Evolutionary conservation across 1,139 yeast species (phyloP), one percentile per base, ranked within the genome.

Genomic region (Protomyces macrosporus): DNA sequence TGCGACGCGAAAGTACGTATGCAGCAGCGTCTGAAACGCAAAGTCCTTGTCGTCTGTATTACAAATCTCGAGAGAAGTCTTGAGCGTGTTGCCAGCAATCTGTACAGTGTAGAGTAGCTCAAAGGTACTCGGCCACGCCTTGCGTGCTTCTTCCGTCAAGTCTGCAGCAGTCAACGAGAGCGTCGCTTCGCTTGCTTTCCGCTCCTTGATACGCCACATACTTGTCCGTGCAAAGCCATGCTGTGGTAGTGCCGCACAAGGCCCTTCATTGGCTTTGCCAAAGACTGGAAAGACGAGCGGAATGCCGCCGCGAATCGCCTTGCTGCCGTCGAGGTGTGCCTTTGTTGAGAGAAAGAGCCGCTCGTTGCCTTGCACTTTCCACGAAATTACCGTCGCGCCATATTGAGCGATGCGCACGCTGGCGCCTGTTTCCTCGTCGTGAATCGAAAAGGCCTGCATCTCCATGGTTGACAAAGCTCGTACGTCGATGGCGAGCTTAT

Each of bases 221-320:
- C 93, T 85, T 74, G 83, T 87, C 74, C 98, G 82, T 14, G 97
- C 98, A 76, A 93, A 88, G 1, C 98, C 98, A 73, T 93, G 98
- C 77, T 93, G 98, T 12, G 97, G 97, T 70, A 93, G 82, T 30
- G 76, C 70, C n/a, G 76, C 73, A 6, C 79, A 75, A 48, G 78
- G 75, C 0, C 78, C 77, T 69, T 79, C 74, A 67, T 80, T 70
- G 33, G 85, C 82, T 73, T 88, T 90, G 66, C 98, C 98, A 75
- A 93, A 93, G 6, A 90, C 86, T 67, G 69, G 50, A 14, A 54
- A 45, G 30, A 56, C 57, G 37, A 93, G 79, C 10, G 98, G 98
- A 63, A 93, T 88, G 59, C 98, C 98, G 67, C 98, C 98, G 73
- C 98, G 83, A 34, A 93, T 97, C 0, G 98, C 95, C 73, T 87